phyloP scores from a whole-genome alignment of 2,329 filamentous ascomycete species.

The Botryotinia calthae region DNA sequence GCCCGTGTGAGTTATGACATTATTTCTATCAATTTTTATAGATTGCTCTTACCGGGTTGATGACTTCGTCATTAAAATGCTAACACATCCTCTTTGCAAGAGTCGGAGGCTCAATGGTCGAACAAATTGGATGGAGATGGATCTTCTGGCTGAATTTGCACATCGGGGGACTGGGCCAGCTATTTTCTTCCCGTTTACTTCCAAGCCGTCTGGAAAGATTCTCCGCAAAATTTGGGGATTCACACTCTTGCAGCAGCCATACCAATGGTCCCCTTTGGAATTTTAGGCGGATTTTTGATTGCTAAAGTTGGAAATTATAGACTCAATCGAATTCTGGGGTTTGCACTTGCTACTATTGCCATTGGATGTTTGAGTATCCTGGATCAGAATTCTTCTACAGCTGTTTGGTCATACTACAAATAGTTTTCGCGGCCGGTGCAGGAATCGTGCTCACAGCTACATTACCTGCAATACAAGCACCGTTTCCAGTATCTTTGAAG shows the following conservation, averaged over 20 bases:
- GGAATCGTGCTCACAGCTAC: background rate
- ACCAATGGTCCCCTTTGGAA: background rate
- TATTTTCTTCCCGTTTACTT: slow-evolving; percentile 51
- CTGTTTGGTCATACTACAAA: background rate
- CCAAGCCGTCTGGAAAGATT: slow-evolving; percentile 43
- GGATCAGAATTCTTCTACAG: background rate
- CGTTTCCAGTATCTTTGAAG: background rate
- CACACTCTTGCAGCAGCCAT: background rate
- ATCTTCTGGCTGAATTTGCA: slow-evolving; percentile 56
- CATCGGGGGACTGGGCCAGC: slow-evolving; percentile 30
- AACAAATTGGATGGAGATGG: slow-evolving; percentile 28
- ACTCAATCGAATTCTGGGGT: background rate
- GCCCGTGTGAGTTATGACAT: background rate
- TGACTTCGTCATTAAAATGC: background rate
- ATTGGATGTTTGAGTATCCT: background rate
- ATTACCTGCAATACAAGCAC: background rate
- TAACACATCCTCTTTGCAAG: background rate
- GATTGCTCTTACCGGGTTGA: background rate
- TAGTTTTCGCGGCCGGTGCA: background rate
- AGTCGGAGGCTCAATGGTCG: background rate
- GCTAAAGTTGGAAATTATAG: background rate
- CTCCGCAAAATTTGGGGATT: slow-evolving; percentile 38
- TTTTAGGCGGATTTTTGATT: background rate
- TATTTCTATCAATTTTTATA: fast-evolving
- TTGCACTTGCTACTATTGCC: background rate